phyloP scores from a whole-genome alignment of 441 rosid genomes.

The Flueggea neowawraea region DNA sequence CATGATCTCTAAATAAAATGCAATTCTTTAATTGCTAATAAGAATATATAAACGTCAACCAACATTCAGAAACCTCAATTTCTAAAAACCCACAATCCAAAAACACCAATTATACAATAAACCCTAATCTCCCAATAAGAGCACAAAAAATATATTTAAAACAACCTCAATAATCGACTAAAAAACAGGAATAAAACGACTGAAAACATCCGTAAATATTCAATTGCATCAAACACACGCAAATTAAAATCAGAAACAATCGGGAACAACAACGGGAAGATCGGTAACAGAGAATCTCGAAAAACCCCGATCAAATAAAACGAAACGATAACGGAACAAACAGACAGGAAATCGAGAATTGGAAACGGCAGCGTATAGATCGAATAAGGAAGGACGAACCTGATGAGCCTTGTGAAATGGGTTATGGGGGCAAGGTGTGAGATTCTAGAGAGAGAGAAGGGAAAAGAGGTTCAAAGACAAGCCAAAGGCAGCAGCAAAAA shows the following conservation, averaged over 20 bases:
- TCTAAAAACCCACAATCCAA: conserved; percentile 15
- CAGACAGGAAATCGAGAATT: neutral
- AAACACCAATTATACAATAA: conserved; percentile 13
- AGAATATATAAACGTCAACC: conserved; percentile 9
- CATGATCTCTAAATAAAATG: neutral
- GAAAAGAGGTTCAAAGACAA: conserved; percentile 27
- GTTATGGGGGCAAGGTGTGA: conserved; percentile 25
- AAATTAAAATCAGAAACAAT: conserved; percentile 16
- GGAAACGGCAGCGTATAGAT: conserved; percentile 26
- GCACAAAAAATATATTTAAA: conserved; percentile 7
- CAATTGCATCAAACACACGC: conserved; percentile 24
- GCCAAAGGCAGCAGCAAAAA: conserved; percentile 17
- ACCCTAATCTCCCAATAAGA: conserved; percentile 11
- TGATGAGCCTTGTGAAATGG: conserved; percentile 25
- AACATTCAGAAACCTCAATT: conserved; percentile 8
- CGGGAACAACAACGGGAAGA: conserved; percentile 11
- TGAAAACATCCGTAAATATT: conserved; percentile 7
- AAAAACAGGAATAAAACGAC: conserved; percentile 10
- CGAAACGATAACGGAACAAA: neutral
- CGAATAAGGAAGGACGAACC: conserved; percentile 35
- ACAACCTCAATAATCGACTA: neutral
- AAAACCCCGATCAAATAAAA: conserved; percentile 34
- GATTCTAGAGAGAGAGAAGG: conserved; percentile 35
- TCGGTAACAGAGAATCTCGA: conserved; percentile 23
- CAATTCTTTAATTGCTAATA: neutral